Conservation (phyloP, 2,329 filamentous ascomycete species). For the Dactylellina haptotyla region DNA sequence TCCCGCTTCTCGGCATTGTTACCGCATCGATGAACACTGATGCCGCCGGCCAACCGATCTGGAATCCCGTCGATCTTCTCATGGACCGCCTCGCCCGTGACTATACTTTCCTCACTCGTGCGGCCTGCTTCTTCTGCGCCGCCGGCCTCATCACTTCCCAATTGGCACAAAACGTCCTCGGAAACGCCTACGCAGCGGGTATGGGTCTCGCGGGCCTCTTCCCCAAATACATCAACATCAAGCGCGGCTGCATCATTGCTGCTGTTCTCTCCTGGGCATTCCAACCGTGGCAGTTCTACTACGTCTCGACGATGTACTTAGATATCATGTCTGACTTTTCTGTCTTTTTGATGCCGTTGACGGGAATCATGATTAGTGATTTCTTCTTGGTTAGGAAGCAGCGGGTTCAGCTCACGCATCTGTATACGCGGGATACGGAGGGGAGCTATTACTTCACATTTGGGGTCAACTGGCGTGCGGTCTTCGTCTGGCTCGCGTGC, state of each 20-base stretch:
- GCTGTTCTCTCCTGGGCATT: conserved; percentile 64
- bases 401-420: conserved; percentile 45
- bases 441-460: conserved; percentile 42
- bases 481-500: conserved; percentile 46
- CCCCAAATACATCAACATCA: conserved; percentile 68
- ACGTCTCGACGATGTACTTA: conserved; percentile 60
- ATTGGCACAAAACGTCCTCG: conserved; percentile 64
- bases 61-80: conserved; percentile 64
- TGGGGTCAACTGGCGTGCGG: conserved; percentile 49
- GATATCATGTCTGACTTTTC: conserved; percentile 53
- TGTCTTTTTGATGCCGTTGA: conserved; percentile 49
- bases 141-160: conserved; percentile 64
- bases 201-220: conserved; percentile 69
- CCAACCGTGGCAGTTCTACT: conserved; percentile 67
- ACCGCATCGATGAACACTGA: conserved; percentile 61
- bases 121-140: conserved; percentile 65
- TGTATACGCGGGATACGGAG: conserved; percentile 42
- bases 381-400: conserved; percentile 41
- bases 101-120: conserved; percentile 60
- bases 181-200: conserved; percentile 66
- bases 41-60: conserved; percentile 57
- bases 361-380: conserved; percentile 53
- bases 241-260: conserved; percentile 67
- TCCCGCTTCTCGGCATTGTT: conserved; percentile 55
- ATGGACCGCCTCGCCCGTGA: conserved; percentile 61